Evolutionary conservation across 768 basidiomycete genomes (phyloP).

Genomic region (Leccinum subtestaceum): DNA sequence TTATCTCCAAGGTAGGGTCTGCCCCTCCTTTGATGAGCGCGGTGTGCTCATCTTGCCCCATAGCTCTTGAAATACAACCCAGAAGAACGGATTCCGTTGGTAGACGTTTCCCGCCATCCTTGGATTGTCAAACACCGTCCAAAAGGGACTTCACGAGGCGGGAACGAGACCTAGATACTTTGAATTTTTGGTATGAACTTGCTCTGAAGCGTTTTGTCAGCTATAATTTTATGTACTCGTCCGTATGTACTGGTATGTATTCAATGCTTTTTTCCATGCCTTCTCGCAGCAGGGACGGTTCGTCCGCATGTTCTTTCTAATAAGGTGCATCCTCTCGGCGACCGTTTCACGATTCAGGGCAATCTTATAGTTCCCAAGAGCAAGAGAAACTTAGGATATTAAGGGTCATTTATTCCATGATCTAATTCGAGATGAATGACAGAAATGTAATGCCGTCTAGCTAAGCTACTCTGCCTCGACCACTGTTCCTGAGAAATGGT

Average conservation of each 20-base stretch:
- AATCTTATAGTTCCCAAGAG: background rate
- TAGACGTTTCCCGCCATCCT: constrained; percentile 75
- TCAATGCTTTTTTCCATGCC: background rate
- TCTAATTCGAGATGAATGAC: constrained; percentile 22
- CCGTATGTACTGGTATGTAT: constrained; percentile 11
- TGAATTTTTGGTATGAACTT: background rate
- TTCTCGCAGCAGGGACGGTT: background rate
- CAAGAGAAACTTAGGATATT: constrained; percentile 5
- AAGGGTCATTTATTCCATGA: constrained; percentile 17
- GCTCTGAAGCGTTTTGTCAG: background rate
- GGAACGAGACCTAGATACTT: constrained; percentile 17
- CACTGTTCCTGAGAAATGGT: background rate
- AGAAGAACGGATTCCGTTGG: constrained; percentile 68
- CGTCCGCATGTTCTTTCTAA: background rate
- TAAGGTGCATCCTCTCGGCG: background rate
- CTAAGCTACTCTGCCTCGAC: constrained; percentile 16
- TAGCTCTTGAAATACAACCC: constrained; percentile 87
- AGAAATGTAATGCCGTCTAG: constrained; percentile 19
- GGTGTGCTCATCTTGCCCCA: constrained; percentile 9
- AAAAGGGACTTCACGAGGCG: constrained; percentile 38
- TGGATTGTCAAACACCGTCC: constrained; percentile 78
- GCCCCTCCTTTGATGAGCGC: background rate
- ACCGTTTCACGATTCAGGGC: background rate
- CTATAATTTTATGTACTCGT: constrained; percentile 6
- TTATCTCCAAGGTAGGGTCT: constrained; percentile 41